These are phyloP conservation scores for Aureobasidium sp. DNA, from an alignment of 2,329 filamentous ascomycete species.

Conservation along the genomic window DNA sequence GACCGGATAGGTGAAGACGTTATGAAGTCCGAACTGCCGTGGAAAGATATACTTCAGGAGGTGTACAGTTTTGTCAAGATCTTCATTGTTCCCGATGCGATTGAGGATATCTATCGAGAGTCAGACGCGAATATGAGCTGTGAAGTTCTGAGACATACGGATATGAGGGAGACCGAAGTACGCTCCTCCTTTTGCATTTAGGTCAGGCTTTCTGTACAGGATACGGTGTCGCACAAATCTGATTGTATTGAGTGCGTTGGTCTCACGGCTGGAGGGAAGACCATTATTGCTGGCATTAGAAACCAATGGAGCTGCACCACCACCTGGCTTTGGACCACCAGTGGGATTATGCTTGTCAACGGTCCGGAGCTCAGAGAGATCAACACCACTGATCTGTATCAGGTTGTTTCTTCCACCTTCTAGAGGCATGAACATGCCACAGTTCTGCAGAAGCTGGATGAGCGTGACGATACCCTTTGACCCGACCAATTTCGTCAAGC, in stretches of 20 bases:
- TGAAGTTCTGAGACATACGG: slow-evolving; percentile 54
- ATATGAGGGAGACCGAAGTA: slow-evolving; percentile 71
- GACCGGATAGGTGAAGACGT: slow-evolving; percentile 71
- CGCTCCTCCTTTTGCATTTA: slow-evolving; percentile 60
- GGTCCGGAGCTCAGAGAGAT: slow-evolving; percentile 39
- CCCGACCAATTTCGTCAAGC: slow-evolving; percentile 66
- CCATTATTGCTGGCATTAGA: neutral
- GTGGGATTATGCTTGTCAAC: neutral
- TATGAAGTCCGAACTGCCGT: slow-evolving; percentile 79
- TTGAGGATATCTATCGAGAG: slow-evolving; percentile 82
- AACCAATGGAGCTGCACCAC: neutral
- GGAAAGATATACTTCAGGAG: slow-evolving; percentile 93
- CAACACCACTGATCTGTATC: slow-evolving; percentile 68
- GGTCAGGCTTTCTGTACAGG: slow-evolving; percentile 68
- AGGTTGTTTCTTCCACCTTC: slow-evolving; percentile 55
- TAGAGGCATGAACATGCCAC: slow-evolving; percentile 63
- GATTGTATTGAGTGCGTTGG: slow-evolving; percentile 48
- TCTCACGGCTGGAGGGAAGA: neutral
- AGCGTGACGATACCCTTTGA: slow-evolving; percentile 68
- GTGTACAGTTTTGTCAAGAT: slow-evolving; percentile 52
- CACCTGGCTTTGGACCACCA: slow-evolving; percentile 19
- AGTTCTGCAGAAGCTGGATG: slow-evolving; percentile 66
- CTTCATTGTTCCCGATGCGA: slow-evolving; percentile 46
- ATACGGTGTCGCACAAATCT: slow-evolving; percentile 73
- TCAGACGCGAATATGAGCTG: slow-evolving; percentile 2